Conservation (phyloP, 2,329 filamentous ascomycete genomes). For the Fusarium oligoseptatum region DNA sequence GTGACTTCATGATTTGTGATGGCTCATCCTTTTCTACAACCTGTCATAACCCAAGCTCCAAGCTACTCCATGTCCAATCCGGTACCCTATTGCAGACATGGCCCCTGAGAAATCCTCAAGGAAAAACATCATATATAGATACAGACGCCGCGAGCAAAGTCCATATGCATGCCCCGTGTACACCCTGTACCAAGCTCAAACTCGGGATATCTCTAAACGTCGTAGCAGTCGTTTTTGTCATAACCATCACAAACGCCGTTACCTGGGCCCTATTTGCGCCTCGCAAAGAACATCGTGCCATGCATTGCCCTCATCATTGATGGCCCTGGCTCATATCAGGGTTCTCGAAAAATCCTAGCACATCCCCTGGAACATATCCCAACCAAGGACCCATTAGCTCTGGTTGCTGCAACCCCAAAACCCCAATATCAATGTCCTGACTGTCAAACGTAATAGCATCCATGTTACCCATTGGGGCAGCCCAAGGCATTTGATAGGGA, state of each 20-base stretch:
- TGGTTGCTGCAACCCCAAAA: constrained; percentile 68
- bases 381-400: constrained; percentile 80
- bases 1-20: constrained; percentile 2
- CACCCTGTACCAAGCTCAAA: constrained; percentile 30
- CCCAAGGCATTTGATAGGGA: constrained; percentile 50
- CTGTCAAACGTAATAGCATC: constrained; percentile 78
- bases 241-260: constrained; percentile 28
- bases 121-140: neutral
- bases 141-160: constrained; percentile 1
- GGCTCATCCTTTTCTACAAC: neutral
- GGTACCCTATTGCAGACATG: neutral
- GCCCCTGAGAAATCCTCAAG: neutral
- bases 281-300: constrained; percentile 12
- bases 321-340: constrained; percentile 47
- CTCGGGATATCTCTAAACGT: constrained; percentile 25
- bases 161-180: neutral
- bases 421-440: constrained; percentile 81
- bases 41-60: neutral
- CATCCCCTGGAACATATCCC: constrained; percentile 78
- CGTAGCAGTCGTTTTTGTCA: constrained; percentile 24
- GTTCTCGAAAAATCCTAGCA: constrained; percentile 68
- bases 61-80: neutral
- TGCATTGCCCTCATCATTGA: constrained; percentile 19
- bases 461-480: constrained; percentile 51
- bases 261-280: constrained; percentile 16